Base-by-base conservation (phyloP, 2,329 filamentous ascomycete species). In the Trichoderma sp. region DNA sequence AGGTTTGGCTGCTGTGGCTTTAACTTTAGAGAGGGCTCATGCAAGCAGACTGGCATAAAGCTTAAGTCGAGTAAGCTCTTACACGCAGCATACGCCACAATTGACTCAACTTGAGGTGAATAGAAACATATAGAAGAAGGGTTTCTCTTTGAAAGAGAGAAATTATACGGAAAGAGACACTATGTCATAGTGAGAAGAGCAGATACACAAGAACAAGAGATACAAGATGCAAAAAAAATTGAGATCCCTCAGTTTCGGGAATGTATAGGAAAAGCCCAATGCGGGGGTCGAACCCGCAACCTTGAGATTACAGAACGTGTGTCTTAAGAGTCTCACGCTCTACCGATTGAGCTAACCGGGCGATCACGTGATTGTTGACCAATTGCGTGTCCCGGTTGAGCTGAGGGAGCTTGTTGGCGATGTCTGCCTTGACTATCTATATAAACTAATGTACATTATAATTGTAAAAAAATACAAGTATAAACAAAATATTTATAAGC, bases 241-340 rank as follows among this genome's bases (percentile, higher is more conserved):
- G 16, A 64, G 28, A 28, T 49, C 16, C 11, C 34, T 56, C 21
- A 59, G n/a, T 61, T 58, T 54, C 32, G 34, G 26, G 37, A 14
- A 60, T 18, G 13, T 77, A 78, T 79, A 79, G 78, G 78, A 80
- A 79, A 55, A 80, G 78, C 76, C 78, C 79, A 76, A 79, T 78
- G 78, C 77, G 78, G 78, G 78, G 79, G 78, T 84, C 82, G 83
- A 85, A 86, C 85, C 82, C 82, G 81, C 83, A 85, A 81, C 82
- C 83, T 85, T 84, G 81, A 85, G 83, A 84, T 85, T 55, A 37
- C 66, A 70, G 69, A 70, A 70, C 69, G 68, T 68, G 69, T 68
- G 68, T 67, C 71, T 73, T 86, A 86, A 87, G 88, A 90, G 88
- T 89, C 87, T 89, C 84, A 89, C 87, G 87, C 87, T 90, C 88